Base-by-base conservation (phyloP, 2,329 filamentous ascomycete genomes). In the Plectosphaerella sp. region DNA sequence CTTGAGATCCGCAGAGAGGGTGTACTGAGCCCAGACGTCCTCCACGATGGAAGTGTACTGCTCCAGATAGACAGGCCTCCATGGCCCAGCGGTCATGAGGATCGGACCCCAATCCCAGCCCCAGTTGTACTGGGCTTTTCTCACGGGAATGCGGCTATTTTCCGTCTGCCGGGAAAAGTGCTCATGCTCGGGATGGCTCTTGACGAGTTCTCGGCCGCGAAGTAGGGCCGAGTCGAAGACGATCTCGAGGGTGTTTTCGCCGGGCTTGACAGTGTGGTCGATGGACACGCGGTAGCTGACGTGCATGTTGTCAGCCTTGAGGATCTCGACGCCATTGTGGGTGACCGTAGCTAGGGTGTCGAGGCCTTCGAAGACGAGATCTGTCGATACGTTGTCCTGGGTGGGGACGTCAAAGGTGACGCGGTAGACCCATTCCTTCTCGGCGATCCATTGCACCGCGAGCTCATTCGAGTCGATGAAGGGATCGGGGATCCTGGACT, bases 81-180 rank as follows among this genome's bases (percentile, higher is more conserved):
- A 91, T 3, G 83, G 80, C 0, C 84, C 84, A 9, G 76, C 78
- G 1, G 82, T 84, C 64, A 83, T 75, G 49, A 87, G 59, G 7
- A 84, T 74, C 1, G 84, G 84, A 0, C 84, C 85, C 85, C 84
- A 87, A 60, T 88, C 84, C 84, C 84, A 88, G 5, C 85, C 83
- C 82, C 82, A 88, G 58, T 87, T 80, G 58, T 84, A 88, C 64
- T 88, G 85, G 1, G 84, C 81, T 61, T 88, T 88, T n/a, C 85
- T 71, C 0, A 67, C 61, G 1, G 58, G 54, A 8, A 67, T 51
- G 3, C 64, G 58, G 33, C 69, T 63, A 18, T 66, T 61, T 50
- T 68, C 82, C 52, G 59, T 80, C 71, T 60, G 78, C 66, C 64
- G 81, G 54, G 64, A 80, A 62, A 65, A 75, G 66, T 79, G 83